Evolutionary conservation across 106 monocot genomes (phyloP).

Genomic region (Phalaenopsis aphrodite): DNA sequence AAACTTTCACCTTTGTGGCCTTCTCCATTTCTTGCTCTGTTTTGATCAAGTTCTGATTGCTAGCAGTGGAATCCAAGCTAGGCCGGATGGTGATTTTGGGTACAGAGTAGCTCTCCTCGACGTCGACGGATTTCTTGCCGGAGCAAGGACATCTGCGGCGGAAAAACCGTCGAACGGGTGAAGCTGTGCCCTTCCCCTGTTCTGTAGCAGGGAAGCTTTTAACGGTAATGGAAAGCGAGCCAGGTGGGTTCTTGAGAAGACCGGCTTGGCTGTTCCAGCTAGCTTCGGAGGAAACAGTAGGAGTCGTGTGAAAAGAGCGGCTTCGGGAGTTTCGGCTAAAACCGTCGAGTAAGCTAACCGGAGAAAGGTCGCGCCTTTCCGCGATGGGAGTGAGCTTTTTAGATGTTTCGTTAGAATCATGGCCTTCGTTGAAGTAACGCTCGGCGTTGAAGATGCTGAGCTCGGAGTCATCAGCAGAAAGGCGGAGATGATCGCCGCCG

Average conservation of each 20-base stretch:
- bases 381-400: slow-evolving; percentile 8
- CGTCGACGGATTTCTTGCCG: slow-evolving; percentile 51
- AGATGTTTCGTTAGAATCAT: not conserved
- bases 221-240: slow-evolving; percentile 22
- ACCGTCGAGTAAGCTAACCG: slow-evolving; percentile 11
- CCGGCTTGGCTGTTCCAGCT: slow-evolving; percentile 73
- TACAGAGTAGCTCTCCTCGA: slow-evolving; percentile 33
- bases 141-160: slow-evolving; percentile 47
- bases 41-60: slow-evolving; percentile 4
- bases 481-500: not conserved
- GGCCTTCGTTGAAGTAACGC: slow-evolving; percentile 42
- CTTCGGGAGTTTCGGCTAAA: not conserved
- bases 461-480: slow-evolving; percentile 26
- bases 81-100: slow-evolving; percentile 21
- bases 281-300: slow-evolving; percentile 52
- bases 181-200: slow-evolving; percentile 4
- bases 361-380: slow-evolving; percentile 9
- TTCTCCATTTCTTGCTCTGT: slow-evolving; percentile 20
- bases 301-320: slow-evolving; percentile 18
- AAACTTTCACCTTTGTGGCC: slow-evolving; percentile 17
- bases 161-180: slow-evolving; percentile 26
- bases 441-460: slow-evolving; percentile 66
- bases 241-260: slow-evolving; percentile 26
- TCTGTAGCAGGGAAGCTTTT: slow-evolving; percentile 11
- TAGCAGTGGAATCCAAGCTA: not conserved